Conservation (phyloP, 768 basidiomycete genomes). For the Agrocybe pediades region DNA sequence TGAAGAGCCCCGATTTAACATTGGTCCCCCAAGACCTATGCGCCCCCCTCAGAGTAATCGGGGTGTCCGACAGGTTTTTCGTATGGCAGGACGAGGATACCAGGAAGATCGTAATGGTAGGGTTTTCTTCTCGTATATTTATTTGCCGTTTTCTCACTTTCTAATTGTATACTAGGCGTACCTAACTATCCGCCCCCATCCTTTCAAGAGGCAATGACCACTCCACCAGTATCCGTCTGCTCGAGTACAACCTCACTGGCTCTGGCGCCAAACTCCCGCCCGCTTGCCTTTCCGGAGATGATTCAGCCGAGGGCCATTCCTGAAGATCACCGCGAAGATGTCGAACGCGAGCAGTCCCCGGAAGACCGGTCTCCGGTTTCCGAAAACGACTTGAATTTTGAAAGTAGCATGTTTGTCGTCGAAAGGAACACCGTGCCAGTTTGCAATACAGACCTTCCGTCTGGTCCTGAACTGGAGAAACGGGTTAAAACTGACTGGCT, state of each 20-base stretch:
- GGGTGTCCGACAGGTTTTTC: conserved; percentile 22
- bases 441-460: conserved; percentile 38
- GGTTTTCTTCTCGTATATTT: conserved; percentile 7
- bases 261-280: conserved; percentile 16
- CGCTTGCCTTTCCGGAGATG: conserved; percentile 22
- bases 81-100: conserved; percentile 25
- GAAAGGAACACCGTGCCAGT: conserved; percentile 43
- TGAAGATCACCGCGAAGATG: conserved; percentile 10
- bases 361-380: conserved; percentile 11
- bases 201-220: conserved; percentile 68
- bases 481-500: conserved; percentile 36
- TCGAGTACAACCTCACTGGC: conserved; percentile 42
- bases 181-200: conserved; percentile 77
- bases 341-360: background rate
- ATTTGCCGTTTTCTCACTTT: background rate
- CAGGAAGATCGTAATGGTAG: conserved; percentile 28
- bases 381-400: conserved; percentile 42
- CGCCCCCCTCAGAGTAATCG: conserved; percentile 24
- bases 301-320: conserved; percentile 8
- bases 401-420: conserved; percentile 56
- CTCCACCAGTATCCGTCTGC: conserved; percentile 40
- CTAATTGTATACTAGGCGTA: conserved; percentile 30
- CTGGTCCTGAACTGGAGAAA: conserved; percentile 41
- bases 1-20: conserved; percentile 47
- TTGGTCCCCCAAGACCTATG: conserved; percentile 37